Base-by-base conservation (phyloP, 352 stramenopile genomes). In the Peronospora farinosa region DNA sequence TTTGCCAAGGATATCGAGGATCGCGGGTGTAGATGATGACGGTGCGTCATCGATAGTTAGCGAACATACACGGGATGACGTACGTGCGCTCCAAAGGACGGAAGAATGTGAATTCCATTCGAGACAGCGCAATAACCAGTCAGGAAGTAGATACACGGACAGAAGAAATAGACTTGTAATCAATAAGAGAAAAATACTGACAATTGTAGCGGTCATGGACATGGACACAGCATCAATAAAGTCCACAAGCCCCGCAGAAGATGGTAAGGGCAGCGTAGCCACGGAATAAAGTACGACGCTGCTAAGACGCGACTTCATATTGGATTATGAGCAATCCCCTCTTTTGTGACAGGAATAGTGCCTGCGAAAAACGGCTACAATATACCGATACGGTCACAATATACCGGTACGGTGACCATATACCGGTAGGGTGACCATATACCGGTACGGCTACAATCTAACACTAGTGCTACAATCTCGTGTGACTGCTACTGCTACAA, bases 11-110 rank as follows among this genome's bases (percentile, higher is more conserved):
- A 89, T 57, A 32, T 93, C 83, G 17, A 93, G 80, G 40, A 93
- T 82, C 37, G 65, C 63, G 23, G 72, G 53, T 25, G 83, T 93
- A 23, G 52, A 58, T 6, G 71, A 40, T 13, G 79, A 89, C 46
- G 83, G 83, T 33, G 73, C 74, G 46, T 93, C 83, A 54, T 93
- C 83, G 39, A 93, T 82, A 7, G 83, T 93, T 6, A 93, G 69
- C 15, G 83, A 65, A 41, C 77, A 90, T 33, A 91, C 67, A 33
- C 43, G 62, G 5, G 65, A 43, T 1, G 56, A 57, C 27, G 83
- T 93, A 10, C 48, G 42, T 5, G 69, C 80, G 57, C 72, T 83
- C 76, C 79, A 93, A 33, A 93, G 74, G 56, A 90, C 79, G 5
- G 63, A 85, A 35, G 77, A 74, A 40, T 87, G 78, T 47, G 78